A percentile compares a stretch with the other conserved stretches of the same genome.
phyloP scores from a whole-genome alignment of 495 filamentous ascomycete species.

The Halenospora varia region DNA sequence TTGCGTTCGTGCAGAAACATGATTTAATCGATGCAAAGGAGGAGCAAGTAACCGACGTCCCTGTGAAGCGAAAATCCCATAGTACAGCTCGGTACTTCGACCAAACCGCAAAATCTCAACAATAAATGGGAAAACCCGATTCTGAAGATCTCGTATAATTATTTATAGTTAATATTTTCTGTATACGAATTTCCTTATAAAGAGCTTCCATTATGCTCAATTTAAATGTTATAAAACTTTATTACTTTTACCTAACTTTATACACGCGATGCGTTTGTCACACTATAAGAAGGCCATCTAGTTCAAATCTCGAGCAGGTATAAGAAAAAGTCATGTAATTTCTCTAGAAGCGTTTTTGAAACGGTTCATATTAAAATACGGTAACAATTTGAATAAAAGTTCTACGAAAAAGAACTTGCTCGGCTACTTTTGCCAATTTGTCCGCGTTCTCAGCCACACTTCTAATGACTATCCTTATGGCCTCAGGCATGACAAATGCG shows the following conservation, averaged over 20 bases:
- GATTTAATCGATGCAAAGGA: too few species aligned
- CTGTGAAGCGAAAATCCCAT: slow-evolving; percentile 5
- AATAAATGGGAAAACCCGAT: background rate
- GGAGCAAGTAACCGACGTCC: too few species aligned
- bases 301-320: background rate
- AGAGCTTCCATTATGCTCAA: background rate
- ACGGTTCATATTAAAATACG: background rate
- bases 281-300: background rate
- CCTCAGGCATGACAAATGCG: background rate
- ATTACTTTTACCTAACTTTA: background rate
- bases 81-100: background rate
- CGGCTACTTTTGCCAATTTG: background rate
- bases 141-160: background rate
- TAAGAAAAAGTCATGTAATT: background rate
- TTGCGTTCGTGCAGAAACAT: too few species aligned
- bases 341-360: background rate
- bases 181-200: background rate
- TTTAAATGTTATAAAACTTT: background rate
- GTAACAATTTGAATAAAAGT: background rate
- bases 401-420: background rate
- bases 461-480: background rate
- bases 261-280: background rate
- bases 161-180: background rate
- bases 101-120: slow-evolving; percentile 5
- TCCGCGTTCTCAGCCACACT: background rate